These are phyloP conservation scores for Prosopis cineraria DNA, from an alignment of 306 rosid species.

Conservation along the genomic window DNA sequence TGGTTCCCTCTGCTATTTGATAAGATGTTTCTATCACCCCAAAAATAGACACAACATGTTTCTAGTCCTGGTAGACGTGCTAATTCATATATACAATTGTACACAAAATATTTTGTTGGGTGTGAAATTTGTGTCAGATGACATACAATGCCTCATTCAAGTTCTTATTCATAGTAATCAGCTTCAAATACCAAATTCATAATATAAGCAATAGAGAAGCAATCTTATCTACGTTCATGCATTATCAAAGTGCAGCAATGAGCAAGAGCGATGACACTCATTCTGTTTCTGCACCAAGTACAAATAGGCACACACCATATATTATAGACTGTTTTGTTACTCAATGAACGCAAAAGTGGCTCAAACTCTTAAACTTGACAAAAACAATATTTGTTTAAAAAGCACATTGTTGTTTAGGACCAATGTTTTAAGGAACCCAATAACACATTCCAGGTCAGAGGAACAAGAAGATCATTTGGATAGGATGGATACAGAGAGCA, in stretches of 20 bases:
- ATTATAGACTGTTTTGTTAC: neutral
- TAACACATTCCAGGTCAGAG: neutral
- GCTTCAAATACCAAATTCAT: neutral
- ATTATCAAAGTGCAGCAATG: neutral
- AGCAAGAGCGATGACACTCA: neutral
- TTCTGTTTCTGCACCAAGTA: neutral
- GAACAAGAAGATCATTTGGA: slow-evolving; percentile 17
- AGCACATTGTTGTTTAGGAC: neutral
- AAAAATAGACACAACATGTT: neutral
- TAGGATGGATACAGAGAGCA: slow-evolving; percentile 24
- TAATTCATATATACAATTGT: neutral
- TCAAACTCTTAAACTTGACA: neutral
- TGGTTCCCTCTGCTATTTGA: neutral
- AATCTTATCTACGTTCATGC: neutral
- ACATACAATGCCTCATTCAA: neutral
- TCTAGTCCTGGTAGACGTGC: neutral
- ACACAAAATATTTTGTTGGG: neutral
- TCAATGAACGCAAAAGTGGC: neutral
- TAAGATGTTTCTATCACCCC: slow-evolving; percentile 1
- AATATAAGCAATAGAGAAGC: neutral
- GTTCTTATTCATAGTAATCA: neutral
- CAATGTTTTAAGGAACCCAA: neutral
- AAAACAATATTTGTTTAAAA: neutral
- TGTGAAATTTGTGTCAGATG: neutral
- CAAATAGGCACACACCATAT: neutral